Evolutionary conservation across 805 yeast genomes (phyloP).

Genomic region (Diddensiella santjacobensis): DNA sequence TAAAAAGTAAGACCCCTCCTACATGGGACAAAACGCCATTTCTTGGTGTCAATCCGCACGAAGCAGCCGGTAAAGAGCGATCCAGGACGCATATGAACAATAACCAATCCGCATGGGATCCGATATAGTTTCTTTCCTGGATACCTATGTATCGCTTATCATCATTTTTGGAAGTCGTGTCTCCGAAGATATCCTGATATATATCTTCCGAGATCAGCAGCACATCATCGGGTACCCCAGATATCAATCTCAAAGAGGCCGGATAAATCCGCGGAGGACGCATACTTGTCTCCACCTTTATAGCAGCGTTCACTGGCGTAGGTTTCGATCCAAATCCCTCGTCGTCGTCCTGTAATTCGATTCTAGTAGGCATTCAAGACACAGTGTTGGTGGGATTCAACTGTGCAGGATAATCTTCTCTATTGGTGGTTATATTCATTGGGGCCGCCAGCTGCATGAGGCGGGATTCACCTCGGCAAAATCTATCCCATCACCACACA

Average conservation of each 20-base stretch:
- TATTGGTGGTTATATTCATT: not conserved
- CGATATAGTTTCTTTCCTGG: slow-evolving; percentile 2
- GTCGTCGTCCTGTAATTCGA: not conserved
- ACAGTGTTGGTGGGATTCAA: no score
- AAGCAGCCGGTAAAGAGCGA: slow-evolving; percentile 8
- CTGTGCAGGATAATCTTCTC: not conserved
- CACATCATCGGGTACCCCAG: slow-evolving; percentile 7
- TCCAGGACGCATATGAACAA: slow-evolving; percentile 15
- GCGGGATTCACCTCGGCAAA: no score
- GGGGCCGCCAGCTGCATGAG: no score
- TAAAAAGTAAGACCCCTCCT: slow-evolving; percentile 17
- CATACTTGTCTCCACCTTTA: not conserved
- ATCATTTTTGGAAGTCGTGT: slow-evolving; percentile 1
- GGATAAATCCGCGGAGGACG: not conserved
- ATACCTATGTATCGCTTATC: slow-evolving; percentile 11
- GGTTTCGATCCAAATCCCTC: not conserved
- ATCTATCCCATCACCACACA: no score
- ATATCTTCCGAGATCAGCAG: slow-evolving; percentile 13
- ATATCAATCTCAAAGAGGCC: not conserved
- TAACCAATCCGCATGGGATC: slow-evolving; percentile 14
- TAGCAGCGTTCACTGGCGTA: not conserved
- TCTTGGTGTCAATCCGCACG: slow-evolving; percentile 11
- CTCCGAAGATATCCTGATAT: slow-evolving; percentile 12
- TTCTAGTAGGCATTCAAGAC: not conserved
- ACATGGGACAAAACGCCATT: not conserved